Evolutionary conservation across 192 early-diverging fungal genomes (phyloP).

Genomic region (Irineochytrium annulatum): DNA sequence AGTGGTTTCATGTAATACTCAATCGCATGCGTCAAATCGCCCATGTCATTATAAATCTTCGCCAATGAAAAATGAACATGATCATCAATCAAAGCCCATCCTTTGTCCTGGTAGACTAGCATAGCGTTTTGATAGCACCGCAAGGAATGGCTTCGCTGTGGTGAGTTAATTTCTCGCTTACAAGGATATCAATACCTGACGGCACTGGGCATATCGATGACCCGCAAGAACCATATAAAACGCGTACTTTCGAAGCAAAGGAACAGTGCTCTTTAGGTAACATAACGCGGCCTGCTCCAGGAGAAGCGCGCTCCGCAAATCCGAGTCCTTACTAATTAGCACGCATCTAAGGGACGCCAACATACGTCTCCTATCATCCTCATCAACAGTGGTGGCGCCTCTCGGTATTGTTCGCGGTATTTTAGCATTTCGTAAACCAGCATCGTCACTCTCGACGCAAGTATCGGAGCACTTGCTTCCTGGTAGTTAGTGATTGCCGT

Average conservation of each 20-base stretch:
- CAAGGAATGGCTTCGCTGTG: conserved; percentile 69
- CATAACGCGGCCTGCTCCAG: conserved; percentile 88
- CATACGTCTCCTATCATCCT: conserved; percentile 70
- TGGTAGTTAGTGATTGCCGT: conserved; percentile 66
- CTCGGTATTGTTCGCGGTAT: conserved; percentile 60
- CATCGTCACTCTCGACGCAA: conserved; percentile 69
- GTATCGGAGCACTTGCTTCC: conserved; percentile 50
- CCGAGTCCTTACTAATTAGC: conserved; percentile 50
- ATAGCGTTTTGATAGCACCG: conserved; percentile 70
- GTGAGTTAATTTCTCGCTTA: background rate
- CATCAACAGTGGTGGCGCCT: conserved; percentile 55
- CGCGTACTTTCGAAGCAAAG: conserved; percentile 79
- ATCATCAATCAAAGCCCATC: conserved; percentile 79
- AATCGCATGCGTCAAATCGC: conserved; percentile 69
- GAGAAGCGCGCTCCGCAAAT: conserved; percentile 71
- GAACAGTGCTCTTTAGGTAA: conserved; percentile 59
- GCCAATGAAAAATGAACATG: conserved; percentile 88
- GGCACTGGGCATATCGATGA: conserved; percentile 73
- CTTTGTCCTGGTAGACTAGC: conserved; percentile 50
- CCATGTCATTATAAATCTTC: conserved; percentile 70
- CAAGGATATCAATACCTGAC: conserved; percentile 53
- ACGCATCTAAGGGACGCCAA: background rate
- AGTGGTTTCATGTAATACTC: conserved; percentile 76
- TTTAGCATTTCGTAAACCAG: conserved; percentile 81
- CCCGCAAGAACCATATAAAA: conserved; percentile 88